Evolutionary conservation across 2,329 filamentous ascomycete species (phyloP).

Genomic region (Pleurostoma richardsiae): DNA sequence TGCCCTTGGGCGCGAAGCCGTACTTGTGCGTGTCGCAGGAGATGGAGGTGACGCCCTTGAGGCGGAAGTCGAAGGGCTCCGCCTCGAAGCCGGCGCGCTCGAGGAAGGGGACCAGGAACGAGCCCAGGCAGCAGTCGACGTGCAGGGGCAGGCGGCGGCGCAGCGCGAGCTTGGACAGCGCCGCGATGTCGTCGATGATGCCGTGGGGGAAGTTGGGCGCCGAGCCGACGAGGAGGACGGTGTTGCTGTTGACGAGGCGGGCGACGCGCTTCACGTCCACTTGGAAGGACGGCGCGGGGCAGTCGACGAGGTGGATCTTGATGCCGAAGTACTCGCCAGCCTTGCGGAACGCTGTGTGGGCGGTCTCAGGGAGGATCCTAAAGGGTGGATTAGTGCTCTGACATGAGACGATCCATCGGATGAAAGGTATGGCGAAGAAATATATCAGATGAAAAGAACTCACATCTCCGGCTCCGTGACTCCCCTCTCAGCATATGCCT

Average conservation of each 20-base stretch:
- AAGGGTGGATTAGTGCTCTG: conserved; percentile 6
- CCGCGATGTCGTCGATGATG: conserved; percentile 91
- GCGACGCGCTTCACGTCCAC: conserved; percentile 74
- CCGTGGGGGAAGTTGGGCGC: conserved; percentile 98
- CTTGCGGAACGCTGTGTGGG: conserved; percentile 94
- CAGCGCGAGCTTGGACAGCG: conserved; percentile 76
- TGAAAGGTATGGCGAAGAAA: not conserved
- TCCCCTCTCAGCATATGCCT: conserved; percentile 77
- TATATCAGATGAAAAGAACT: conserved; percentile 19
- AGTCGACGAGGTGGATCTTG: conserved; percentile 83
- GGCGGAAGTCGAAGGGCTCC: conserved; percentile 85
- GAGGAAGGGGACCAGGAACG: conserved; percentile 89
- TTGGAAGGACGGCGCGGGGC: conserved; percentile 80
- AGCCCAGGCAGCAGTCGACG: conserved; percentile 96
- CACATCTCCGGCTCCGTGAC: conserved; percentile 94
- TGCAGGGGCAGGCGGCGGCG: conserved; percentile 81
- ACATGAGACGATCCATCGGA: not conserved
- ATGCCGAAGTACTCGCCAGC: conserved; percentile 95
- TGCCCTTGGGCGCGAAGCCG: conserved; percentile 96
- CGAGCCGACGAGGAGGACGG: conserved; percentile 85
- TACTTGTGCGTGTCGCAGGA: conserved; percentile 98
- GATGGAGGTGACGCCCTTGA: conserved; percentile 92
- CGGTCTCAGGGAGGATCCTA: conserved; percentile 90
- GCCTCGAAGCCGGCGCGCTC: conserved; percentile 90
- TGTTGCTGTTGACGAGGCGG: conserved; percentile 90